phyloP scores from a whole-genome alignment of 1,284 basidiomycete species.

The Erythrobasidium hasegawianum region DNA sequence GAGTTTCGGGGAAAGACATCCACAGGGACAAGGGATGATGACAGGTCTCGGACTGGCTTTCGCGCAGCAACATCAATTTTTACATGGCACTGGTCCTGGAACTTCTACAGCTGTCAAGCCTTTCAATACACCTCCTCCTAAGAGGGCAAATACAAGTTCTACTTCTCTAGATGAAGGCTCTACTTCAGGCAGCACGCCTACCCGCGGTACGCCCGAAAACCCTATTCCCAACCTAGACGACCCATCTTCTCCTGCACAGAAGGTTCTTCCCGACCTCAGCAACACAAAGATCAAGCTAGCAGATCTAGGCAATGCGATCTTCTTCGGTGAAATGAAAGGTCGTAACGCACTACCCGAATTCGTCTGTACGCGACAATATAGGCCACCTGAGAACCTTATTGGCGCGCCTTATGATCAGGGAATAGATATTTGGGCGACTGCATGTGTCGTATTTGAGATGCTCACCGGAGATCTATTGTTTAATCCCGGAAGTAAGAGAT shows the following conservation, averaged over 20 bases:
- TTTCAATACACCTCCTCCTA: too few relatives aligned
- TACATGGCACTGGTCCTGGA: too few relatives aligned
- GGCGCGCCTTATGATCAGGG: conserved; percentile 18
- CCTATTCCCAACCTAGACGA: too few relatives aligned
- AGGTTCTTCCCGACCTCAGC: not conserved
- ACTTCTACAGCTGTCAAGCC: too few relatives aligned
- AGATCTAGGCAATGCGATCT: conserved; percentile 32
- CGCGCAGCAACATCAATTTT: too few relatives aligned
- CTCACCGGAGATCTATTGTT: conserved; percentile 33
- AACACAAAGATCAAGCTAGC: conserved; percentile 20
- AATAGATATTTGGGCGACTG: conserved; percentile 29
- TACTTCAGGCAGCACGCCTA: too few relatives aligned
- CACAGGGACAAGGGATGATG: too few relatives aligned
- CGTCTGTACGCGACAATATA: conserved; percentile 31
- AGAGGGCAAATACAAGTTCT: too few relatives aligned
- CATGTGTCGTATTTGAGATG: conserved; percentile 31
- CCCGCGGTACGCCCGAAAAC: too few relatives aligned
- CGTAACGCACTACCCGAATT: conserved; percentile 16
- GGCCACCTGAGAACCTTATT: conserved; percentile 31
- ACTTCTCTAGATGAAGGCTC: too few relatives aligned
- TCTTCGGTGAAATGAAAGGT: conserved; percentile 16
- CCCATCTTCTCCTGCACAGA: not conserved
- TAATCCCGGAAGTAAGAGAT: conserved; percentile 11
- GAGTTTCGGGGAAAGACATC: too few relatives aligned
- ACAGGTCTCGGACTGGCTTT: too few relatives aligned